Evolutionary conservation across 495 filamentous ascomycete species (phyloP).

Genomic region (Hypoxylon perforatum): DNA sequence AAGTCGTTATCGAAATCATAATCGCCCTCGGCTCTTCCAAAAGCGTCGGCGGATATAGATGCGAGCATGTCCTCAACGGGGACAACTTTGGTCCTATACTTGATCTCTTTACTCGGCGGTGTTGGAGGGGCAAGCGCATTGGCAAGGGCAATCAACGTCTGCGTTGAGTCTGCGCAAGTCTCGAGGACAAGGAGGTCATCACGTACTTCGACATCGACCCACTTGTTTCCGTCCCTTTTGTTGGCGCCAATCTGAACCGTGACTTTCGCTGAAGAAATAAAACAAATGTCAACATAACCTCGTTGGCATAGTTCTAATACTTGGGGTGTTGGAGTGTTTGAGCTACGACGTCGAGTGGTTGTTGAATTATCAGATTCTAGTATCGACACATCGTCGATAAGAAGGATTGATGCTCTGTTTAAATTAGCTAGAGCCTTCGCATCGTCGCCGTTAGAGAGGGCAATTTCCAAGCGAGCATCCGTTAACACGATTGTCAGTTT

Average conservation of each 20-base stretch:
- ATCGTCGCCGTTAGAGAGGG: conserved; percentile 68
- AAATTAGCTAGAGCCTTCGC: conserved; percentile 72
- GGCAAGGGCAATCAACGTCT: conserved; percentile 84
- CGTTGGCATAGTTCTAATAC: conserved; percentile 70
- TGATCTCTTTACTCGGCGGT: conserved; percentile 79
- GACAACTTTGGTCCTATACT: conserved; percentile 88
- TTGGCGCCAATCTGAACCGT: conserved; percentile 64
- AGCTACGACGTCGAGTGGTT: conserved; percentile 55
- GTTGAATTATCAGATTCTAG: conserved; percentile 58
- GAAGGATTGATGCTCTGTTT: conserved; percentile 80
- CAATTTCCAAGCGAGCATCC: conserved; percentile 73
- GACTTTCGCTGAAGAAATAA: conserved; percentile 81
- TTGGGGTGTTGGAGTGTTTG: conserved; percentile 66
- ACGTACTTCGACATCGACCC: conserved; percentile 80
- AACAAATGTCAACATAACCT: conserved; percentile 87
- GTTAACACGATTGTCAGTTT: conserved; percentile 83
- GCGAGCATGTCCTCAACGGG: conserved; percentile 88
- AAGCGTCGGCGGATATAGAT: conserved; percentile 87
- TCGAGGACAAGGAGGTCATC: conserved; percentile 92
- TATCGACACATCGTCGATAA: conserved; percentile 80
- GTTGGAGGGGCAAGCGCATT: conserved; percentile 85
- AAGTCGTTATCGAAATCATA: conserved; percentile 70
- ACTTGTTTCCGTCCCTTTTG: conserved; percentile 66
- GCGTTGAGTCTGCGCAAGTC: conserved; percentile 95
- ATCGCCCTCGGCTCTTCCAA: conserved; percentile 66